Evolutionary conservation across 2,329 filamentous ascomycete genomes (phyloP).

Genomic region (Curvularia eragrostidis): DNA sequence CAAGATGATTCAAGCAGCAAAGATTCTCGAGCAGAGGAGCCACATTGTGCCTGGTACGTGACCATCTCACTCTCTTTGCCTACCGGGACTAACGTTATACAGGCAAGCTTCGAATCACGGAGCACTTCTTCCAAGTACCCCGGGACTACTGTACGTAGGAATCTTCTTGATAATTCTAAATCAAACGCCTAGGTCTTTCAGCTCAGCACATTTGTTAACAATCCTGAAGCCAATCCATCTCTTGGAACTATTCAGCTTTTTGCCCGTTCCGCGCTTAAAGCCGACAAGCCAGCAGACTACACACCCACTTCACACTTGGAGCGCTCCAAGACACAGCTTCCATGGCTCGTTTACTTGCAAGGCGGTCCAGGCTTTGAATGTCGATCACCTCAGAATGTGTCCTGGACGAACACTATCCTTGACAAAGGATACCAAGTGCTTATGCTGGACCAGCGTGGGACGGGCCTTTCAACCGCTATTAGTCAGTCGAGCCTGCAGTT

Average conservation of each 20-base stretch:
- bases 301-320: slow-evolving; percentile 58
- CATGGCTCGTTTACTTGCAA: slow-evolving; percentile 76
- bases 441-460: slow-evolving; percentile 89
- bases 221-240: slow-evolving; percentile 55
- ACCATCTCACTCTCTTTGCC: not conserved
- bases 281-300: slow-evolving; percentile 66
- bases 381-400: slow-evolving; percentile 73
- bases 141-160: slow-evolving; percentile 67
- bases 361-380: slow-evolving; percentile 86
- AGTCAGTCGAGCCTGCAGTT: slow-evolving; percentile 73
- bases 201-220: not conserved
- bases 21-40: slow-evolving; percentile 55
- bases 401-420: slow-evolving; percentile 73
- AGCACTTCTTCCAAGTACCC: slow-evolving; percentile 87
- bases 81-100: slow-evolving; percentile 7
- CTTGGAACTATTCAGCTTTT: slow-evolving; percentile 75
- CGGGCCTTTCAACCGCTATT: slow-evolving; percentile 82
- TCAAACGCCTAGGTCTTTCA: not conserved
- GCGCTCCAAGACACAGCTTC: slow-evolving; percentile 57
- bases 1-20: slow-evolving; percentile 53
- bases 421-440: slow-evolving; percentile 83
- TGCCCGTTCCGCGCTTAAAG: slow-evolving; percentile 73
- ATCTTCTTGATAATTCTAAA: not conserved
- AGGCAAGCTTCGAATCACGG: slow-evolving; percentile 79
- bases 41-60: slow-evolving; percentile 54